Conservation (phyloP, 345 rosid species). For the Citrus australasica region DNA sequence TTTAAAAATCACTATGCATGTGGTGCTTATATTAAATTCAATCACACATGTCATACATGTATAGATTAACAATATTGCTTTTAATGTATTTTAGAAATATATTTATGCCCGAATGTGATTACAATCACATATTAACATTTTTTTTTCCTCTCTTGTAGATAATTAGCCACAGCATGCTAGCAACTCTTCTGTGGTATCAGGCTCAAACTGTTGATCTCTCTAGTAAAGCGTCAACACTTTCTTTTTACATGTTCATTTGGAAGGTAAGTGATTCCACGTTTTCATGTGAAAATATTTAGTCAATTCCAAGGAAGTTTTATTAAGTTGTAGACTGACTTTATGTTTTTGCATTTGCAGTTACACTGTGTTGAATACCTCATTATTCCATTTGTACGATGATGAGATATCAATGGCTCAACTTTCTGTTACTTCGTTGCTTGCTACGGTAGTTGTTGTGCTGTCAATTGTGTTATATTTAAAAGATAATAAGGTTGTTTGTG, state of each 20-base stretch:
- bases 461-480: too few species aligned
- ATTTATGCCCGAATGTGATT: not conserved
- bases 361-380: constrained; percentile 29
- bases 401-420: too few species aligned
- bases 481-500: too few species aligned
- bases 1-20: too few species aligned
- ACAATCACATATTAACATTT: too few species aligned
- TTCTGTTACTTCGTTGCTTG: too few species aligned
- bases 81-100: too few species aligned
- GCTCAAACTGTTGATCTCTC: constrained; percentile 24
- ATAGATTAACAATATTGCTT: rapidly evolving
- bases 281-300: too few species aligned
- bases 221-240: constrained; percentile 14
- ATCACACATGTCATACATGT: too few species aligned
- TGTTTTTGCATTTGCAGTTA: constrained; percentile 20
- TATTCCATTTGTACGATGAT: constrained; percentile 25
- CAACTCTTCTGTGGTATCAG: constrained; percentile 14
- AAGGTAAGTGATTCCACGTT: not conserved
- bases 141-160: not conserved
- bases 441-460: too few species aligned
- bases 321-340: not conserved
- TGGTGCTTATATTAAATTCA: too few species aligned
- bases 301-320: too few species aligned
- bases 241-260: constrained; percentile 36
- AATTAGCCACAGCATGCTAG: constrained; percentile 24